Base-by-base conservation (phyloP, 1,284 basidiomycete genomes). In the Marasmius fiardii region DNA sequence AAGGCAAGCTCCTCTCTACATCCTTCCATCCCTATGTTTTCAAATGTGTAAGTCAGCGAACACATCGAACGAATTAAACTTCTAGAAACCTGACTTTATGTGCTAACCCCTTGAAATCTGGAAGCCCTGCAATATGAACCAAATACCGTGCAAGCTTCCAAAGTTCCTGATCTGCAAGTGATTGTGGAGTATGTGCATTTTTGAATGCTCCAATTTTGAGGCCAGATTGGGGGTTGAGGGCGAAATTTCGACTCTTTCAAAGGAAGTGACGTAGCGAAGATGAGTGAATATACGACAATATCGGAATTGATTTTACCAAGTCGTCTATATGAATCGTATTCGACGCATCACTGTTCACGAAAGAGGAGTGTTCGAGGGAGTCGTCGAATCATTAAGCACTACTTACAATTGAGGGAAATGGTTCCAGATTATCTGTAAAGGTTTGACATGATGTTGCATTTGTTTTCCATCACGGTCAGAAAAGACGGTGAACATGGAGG, bases 321-420 rank as follows among this genome's bases (percentile, higher is more conserved):
- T 95, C 93, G 69, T 96, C 93, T 28, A 96, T 80, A 65, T 96
- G 93, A 48, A 95, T 85, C 0, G 92, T 93, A 64, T 94, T 94
- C 54, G 77, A 78, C 14, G 86, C 80, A 58, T 82, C 80, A 64
- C 88, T 90, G 59, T 47, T 24, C 45, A 10, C 10, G 21, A 37
- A 16, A 21, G 21, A 35, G 37, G 43, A 43, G 23, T 48, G 48
- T 52, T 31, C 20, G 50, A 11, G 8, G 7, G 23, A 16, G 45
- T 37, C 23, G 16, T 37, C n/a, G 11, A 7, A 54, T 31, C 5
- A 44, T 48, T 51, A 39, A 23, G 43, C 21, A 39, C 43, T 16
- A 71, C 85, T 57, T 63, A 88, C 88, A 84, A 91, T 60, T 90
- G 86, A 1, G 90, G 86, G 63, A 92, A 90, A 61, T 87, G 83